Percentiles rank a stretch among this genome's conserved stretches.
These are phyloP conservation scores for Stachybotrys chartarum DNA, from an alignment of 2,329 filamentous ascomycete genomes.

Conservation along the genomic window DNA sequence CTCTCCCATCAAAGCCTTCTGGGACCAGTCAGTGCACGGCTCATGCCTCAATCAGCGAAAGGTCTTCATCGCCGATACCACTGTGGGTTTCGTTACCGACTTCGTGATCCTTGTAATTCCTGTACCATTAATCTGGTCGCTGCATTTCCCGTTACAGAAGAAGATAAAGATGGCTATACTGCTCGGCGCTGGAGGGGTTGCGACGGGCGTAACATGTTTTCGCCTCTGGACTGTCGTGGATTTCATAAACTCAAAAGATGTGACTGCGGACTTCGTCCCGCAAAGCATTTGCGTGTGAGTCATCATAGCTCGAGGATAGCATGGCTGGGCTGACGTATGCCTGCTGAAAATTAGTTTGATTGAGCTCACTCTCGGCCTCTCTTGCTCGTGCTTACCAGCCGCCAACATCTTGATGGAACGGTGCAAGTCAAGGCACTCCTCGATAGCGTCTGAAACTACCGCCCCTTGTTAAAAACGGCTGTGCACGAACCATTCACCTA, in stretches of 20 bases:
- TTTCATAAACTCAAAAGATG: conserved; percentile 13
- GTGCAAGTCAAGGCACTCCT: too few relatives aligned
- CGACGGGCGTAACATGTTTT: conserved; percentile 18
- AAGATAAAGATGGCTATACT: conserved; percentile 23
- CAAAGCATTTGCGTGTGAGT: too few relatives aligned
- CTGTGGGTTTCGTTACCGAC: conserved; percentile 23
- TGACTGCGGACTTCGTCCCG: conserved; percentile 16
- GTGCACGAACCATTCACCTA: too few relatives aligned
- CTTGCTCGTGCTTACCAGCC: not conserved
- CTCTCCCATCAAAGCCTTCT: too few relatives aligned
- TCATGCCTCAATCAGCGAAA: conserved; percentile 22
- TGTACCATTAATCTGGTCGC: conserved; percentile 19
- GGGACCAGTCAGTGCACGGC: too few relatives aligned
- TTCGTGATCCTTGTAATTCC: conserved; percentile 22
- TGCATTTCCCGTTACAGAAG: conserved; percentile 17
- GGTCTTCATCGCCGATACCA: conserved; percentile 24
- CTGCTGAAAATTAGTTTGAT: not conserved
- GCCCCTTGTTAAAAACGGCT: too few relatives aligned
- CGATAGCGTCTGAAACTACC: too few relatives aligned
- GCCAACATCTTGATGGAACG: not conserved
- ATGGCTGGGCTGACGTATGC: not conserved
- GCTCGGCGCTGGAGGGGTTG: conserved; percentile 20
- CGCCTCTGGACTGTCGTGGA: conserved; percentile 13
- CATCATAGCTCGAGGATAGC: not conserved
- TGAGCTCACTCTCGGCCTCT: not conserved